Percentiles rank a stretch among this genome's conserved stretches.
phyloP scores from a whole-genome alignment of 208 protist genomes.

The Naegleria lovaniensis region DNA sequence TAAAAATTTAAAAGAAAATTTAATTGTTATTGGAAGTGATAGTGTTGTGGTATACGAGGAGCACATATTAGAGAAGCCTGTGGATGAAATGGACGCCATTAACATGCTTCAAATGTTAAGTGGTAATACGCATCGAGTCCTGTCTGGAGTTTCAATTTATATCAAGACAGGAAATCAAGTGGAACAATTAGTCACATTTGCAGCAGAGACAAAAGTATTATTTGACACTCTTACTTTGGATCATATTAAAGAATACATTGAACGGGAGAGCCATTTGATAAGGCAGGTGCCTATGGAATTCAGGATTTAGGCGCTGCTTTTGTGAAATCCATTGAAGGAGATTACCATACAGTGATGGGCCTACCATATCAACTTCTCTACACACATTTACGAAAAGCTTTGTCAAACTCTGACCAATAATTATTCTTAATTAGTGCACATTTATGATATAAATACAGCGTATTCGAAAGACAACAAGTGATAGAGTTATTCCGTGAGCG shows the following conservation, averaged over 20 bases:
- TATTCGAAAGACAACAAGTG: too few relatives aligned
- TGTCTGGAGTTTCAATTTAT: constrained; percentile 25
- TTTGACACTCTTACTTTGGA: constrained; percentile 31
- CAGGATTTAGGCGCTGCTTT: constrained; percentile 18
- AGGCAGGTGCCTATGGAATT: constrained; percentile 34
- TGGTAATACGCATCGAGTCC: constrained; percentile 28
- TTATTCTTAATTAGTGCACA: too few relatives aligned
- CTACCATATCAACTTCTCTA: constrained; percentile 4
- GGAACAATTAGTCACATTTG: not conserved
- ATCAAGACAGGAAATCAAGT: not conserved
- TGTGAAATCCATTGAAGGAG: constrained; percentile 25
- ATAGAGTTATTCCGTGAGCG: too few relatives aligned
- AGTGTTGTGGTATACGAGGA: not conserved
- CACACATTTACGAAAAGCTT: too few relatives aligned
- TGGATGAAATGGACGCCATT: not conserved
- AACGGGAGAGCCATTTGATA: constrained; percentile 31
- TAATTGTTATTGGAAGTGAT: constrained; percentile 24
- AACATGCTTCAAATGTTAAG: constrained; percentile 22
- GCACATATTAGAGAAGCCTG: constrained; percentile 31
- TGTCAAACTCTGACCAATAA: too few relatives aligned
- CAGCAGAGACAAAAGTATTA: not conserved
- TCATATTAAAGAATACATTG: constrained; percentile 21
- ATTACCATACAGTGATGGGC: constrained; percentile 33
- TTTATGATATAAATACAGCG: too few relatives aligned
- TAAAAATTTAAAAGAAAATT: not conserved